Evolutionary conservation across 768 basidiomycete genomes (phyloP), one percentile per base, ranked within the genome.

Genomic region (Goffeauzyma gilvescens): DNA sequence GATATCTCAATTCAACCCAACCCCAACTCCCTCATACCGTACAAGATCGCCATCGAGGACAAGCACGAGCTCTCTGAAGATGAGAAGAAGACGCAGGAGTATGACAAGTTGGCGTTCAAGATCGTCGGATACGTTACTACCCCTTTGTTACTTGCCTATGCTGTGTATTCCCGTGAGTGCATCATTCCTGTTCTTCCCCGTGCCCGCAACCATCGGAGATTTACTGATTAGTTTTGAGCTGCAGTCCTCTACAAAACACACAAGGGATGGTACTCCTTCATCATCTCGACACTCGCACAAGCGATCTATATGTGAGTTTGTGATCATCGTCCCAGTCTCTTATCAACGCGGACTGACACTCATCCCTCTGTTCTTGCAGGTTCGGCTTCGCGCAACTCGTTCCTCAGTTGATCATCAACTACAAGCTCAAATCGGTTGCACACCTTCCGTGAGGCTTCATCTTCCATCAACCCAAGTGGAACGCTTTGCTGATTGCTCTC

Each of bases 21-120:
- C 28, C 57, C 75, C 5, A 80, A 79, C 17, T 75, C 79, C 15
- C 46, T 68, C 41, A 53, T 95, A 22, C 86, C 86, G 14, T 89
- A 86, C 67, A 71, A 69, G 59, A 53, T 96, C 45, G 13, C 9
- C 40, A 39, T 28, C 46, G 38, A 45, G 70, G 93, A 96, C 69
- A 96, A 95, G 64, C 87, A 96, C 58, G 78, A 87, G 39, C 71
- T 95, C n/a, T 81, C 72, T 50, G 89, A 93, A 56, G 89, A 95
- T 57, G 93, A 98, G 67, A 87, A 81, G 70, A 89, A 81, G 66
- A 95, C 90, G 8, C 87, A 95, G 62, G 86, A 95, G 78, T 93
- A 67, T 60, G 90, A 96, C 68, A 75, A 74, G 51, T 70, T 90
- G 41, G 90, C 90, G 4, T 95, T 93, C 78, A 78, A 77, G 60